Conservation (phyloP, 768 basidiomycete genomes). For the Pleurotus ostreatus region DNA sequence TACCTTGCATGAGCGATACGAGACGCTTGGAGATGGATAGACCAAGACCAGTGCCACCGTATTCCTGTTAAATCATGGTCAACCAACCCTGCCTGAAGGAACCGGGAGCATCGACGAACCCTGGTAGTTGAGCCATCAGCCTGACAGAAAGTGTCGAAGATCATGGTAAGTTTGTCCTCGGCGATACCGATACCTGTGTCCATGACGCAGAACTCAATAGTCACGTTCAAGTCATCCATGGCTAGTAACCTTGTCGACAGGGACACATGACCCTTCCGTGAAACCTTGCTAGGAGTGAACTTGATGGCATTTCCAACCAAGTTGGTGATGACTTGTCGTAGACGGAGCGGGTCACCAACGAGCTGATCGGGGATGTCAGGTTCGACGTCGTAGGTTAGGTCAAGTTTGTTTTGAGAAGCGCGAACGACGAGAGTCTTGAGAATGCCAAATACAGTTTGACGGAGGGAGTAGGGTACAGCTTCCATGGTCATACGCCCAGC, state of each 20-base stretch:
- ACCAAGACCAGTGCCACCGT: slow-evolving; percentile 94
- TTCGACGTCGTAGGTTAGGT: slow-evolving; percentile 94
- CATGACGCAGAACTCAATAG: slow-evolving; percentile 95
- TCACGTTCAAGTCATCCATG: slow-evolving; percentile 77
- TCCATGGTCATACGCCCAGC: slow-evolving; percentile 99
- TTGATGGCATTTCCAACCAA: slow-evolving; percentile 95
- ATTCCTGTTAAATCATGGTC: slow-evolving; percentile 55
- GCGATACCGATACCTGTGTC: slow-evolving; percentile 99
- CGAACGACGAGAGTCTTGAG: slow-evolving; percentile 97
- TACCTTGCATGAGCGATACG: slow-evolving; percentile 94
- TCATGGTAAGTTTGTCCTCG: slow-evolving; percentile 94
- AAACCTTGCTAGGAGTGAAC: slow-evolving; percentile 82
- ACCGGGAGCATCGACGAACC: slow-evolving; percentile 37
- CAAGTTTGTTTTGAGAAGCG: slow-evolving; percentile 92
- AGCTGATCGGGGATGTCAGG: slow-evolving; percentile 94
- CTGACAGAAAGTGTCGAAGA: slow-evolving; percentile 98
- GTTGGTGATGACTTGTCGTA: slow-evolving; percentile 93
- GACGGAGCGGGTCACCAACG: slow-evolving; percentile 90
- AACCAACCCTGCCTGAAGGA: not conserved
- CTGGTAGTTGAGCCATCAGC: slow-evolving; percentile 97
- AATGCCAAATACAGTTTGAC: slow-evolving; percentile 93
- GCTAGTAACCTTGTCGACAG: slow-evolving; percentile 78
- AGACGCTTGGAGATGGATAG: slow-evolving; percentile 96
- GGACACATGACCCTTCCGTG: slow-evolving; percentile 81
- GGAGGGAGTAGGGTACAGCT: slow-evolving; percentile 93